These are phyloP conservation scores for Cercospora citrullina DNA, from an alignment of 2,329 filamentous ascomycete species.

Conservation along the genomic window DNA sequence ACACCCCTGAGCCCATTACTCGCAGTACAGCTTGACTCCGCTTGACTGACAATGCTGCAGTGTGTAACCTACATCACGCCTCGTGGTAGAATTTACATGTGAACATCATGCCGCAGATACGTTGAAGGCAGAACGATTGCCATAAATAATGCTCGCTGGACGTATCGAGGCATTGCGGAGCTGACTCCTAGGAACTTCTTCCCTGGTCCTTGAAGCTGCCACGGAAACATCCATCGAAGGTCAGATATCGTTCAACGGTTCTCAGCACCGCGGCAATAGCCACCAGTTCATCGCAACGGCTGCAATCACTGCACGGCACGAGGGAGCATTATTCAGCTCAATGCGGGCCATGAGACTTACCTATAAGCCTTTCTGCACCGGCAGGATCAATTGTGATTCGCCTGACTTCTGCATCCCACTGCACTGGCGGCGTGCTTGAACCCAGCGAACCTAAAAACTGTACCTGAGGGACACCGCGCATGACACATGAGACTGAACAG, in stretches of 20 bases:
- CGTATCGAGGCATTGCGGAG: not conserved
- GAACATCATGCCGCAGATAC: not conserved
- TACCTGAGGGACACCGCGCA: not conserved
- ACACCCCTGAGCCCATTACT: constrained; percentile 6
- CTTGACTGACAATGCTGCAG: not conserved
- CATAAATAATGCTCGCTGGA: not conserved
- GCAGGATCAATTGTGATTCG: not conserved
- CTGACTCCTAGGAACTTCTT: not conserved
- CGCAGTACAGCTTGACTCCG: not conserved
- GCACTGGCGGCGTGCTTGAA: not conserved
- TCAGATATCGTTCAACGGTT: not conserved
- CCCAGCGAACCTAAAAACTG: not conserved
- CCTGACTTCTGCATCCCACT: not conserved
- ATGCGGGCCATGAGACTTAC: not conserved
- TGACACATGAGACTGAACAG: not conserved
- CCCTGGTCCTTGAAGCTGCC: not conserved
- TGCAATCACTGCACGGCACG: not conserved
- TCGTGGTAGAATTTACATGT: not conserved
- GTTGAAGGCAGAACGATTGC: not conserved
- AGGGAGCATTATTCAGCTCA: not conserved
- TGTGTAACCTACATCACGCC: not conserved
- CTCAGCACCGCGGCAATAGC: not conserved
- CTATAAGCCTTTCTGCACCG: not conserved
- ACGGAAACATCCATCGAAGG: not conserved
- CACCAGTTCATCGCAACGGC: not conserved